Percentiles rank a stretch among this genome's conserved stretches.
Evolutionary conservation across 805 yeast genomes (phyloP).

Genomic region (Limtongozyma cylindracea): DNA sequence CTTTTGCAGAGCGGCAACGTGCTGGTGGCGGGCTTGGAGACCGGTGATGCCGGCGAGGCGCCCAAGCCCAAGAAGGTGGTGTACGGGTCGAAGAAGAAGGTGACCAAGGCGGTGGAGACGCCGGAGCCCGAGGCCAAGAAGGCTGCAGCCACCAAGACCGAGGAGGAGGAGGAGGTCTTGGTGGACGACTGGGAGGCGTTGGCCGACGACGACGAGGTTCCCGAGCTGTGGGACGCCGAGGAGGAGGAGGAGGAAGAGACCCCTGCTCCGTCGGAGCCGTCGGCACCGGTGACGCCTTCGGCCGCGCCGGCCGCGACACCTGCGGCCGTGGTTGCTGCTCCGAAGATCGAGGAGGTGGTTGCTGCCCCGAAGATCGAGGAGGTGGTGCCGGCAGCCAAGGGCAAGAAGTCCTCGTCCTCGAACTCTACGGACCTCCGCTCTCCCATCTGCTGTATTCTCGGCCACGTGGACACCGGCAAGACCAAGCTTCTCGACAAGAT

Average conservation of each 20-base stretch:
- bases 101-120: slow-evolving; percentile 14
- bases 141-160: slow-evolving; percentile 2
- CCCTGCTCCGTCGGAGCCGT: background rate
- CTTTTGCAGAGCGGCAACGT: slow-evolving; percentile 52
- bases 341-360: slow-evolving; percentile 1
- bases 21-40: slow-evolving; percentile 46
- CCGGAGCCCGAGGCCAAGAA: slow-evolving; percentile 6
- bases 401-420: slow-evolving; percentile 5
- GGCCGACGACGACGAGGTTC: slow-evolving; percentile 5
- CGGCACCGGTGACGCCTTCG: too few species aligned
- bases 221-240: slow-evolving; percentile 23
- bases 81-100: slow-evolving; percentile 49
- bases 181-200: slow-evolving; percentile 4
- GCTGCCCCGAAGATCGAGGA: slow-evolving; percentile 1
- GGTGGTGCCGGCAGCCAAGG: slow-evolving; percentile 4
- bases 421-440: slow-evolving; percentile 50
- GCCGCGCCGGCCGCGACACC: slow-evolving; percentile 2
- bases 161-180: slow-evolving; percentile 6
- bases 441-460: slow-evolving; percentile 96
- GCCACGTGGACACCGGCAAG: slow-evolving; percentile 99
- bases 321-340: slow-evolving; percentile 3
- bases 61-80: slow-evolving; percentile 40
- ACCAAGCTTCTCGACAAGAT: slow-evolving; percentile 90
- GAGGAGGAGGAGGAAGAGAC: slow-evolving; percentile 4
- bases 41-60: slow-evolving; percentile 3